Percentiles rank a stretch among this genome's conserved stretches.
Conservation (phyloP, 345 rosid genomes). For the Adansonia digitata region DNA sequence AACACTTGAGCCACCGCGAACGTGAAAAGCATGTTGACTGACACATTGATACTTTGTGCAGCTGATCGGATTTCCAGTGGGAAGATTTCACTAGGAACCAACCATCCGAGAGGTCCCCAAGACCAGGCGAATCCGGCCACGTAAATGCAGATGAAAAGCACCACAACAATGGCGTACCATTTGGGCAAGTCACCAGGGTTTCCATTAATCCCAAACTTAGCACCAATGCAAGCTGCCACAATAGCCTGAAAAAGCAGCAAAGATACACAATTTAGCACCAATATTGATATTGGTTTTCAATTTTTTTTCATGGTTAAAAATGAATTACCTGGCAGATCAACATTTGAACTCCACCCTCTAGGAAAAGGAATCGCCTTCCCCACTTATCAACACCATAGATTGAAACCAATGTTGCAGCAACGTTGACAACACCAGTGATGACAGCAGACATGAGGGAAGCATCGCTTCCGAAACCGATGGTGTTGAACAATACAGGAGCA, state of each 20-base stretch:
- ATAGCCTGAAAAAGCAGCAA: slow-evolving; percentile 24
- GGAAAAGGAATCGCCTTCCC: slow-evolving; percentile 83
- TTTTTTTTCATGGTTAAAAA: neutral
- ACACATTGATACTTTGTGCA: slow-evolving; percentile 83
- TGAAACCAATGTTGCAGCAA: slow-evolving; percentile 59
- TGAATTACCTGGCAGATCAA: slow-evolving; percentile 65
- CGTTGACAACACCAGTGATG: slow-evolving; percentile 67
- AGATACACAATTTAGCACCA: neutral
- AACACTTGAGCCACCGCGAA: slow-evolving; percentile 71
- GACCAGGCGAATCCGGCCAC: slow-evolving; percentile 93
- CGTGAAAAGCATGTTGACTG: slow-evolving; percentile 88
- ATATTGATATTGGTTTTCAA: neutral
- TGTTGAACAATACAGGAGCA: slow-evolving; percentile 78
- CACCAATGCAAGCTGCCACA: slow-evolving; percentile 71
- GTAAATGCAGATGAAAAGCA: slow-evolving; percentile 76
- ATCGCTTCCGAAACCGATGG: slow-evolving; percentile 63
- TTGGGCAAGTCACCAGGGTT: slow-evolving; percentile 58
- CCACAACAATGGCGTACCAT: slow-evolving; percentile 84
- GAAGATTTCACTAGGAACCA: slow-evolving; percentile 90
- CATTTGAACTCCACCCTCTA: slow-evolving; percentile 82
- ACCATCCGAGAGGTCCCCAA: slow-evolving; percentile 95
- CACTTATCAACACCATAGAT: slow-evolving; percentile 79
- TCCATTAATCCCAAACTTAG: slow-evolving; percentile 72
- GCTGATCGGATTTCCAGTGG: slow-evolving; percentile 87
- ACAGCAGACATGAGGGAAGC: slow-evolving; percentile 82